Conservation (phyloP, 2,329 filamentous ascomycete species). For the Incumbomyces delicatus region DNA sequence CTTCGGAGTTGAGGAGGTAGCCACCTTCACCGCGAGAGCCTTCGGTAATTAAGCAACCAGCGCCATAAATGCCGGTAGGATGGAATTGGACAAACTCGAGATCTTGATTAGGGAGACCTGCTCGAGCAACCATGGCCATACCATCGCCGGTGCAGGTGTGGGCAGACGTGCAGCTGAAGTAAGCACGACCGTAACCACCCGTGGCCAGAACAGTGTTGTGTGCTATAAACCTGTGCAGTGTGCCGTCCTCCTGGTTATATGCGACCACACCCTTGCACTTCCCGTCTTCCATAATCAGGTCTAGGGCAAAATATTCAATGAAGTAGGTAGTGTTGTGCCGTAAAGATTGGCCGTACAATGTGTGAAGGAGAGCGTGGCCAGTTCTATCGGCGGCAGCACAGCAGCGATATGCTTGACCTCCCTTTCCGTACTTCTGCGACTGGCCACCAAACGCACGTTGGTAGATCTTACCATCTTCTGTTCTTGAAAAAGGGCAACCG, state of each 20-base stretch:
- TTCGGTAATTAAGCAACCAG: conserved; percentile 95
- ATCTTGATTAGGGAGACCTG: conserved; percentile 97
- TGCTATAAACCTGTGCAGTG: conserved; percentile 89
- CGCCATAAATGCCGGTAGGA: conserved; percentile 97
- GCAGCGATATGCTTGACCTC: conserved; percentile 95
- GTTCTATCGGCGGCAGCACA: conserved; percentile 94
- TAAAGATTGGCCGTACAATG: conserved; percentile 93
- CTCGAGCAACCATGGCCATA: conserved; percentile 98
- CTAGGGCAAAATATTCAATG: conserved; percentile 96
- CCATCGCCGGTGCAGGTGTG: conserved; percentile 98
- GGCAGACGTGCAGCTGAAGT: conserved; percentile 96
- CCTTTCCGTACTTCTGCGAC: conserved; percentile 89
- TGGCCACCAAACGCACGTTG: conserved; percentile 98
- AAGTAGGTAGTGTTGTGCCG: conserved; percentile 99
- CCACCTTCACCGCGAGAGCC: conserved; percentile 96
- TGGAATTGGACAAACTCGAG: conserved; percentile 99
- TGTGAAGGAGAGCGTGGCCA: conserved; percentile 94
- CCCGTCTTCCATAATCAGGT: conserved; percentile 94
- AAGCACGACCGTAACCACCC: conserved; percentile 93
- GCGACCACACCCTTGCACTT: conserved; percentile 94
- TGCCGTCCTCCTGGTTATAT: conserved; percentile 98
- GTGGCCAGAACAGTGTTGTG: conserved; percentile 96
- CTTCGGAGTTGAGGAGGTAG: conserved; percentile 93
- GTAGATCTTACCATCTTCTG: conserved; percentile 94
- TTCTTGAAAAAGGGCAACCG: conserved; percentile 85